Evolutionary conservation across 2,329 filamentous ascomycete genomes (phyloP).

Genomic region (Penicillium sp.): DNA sequence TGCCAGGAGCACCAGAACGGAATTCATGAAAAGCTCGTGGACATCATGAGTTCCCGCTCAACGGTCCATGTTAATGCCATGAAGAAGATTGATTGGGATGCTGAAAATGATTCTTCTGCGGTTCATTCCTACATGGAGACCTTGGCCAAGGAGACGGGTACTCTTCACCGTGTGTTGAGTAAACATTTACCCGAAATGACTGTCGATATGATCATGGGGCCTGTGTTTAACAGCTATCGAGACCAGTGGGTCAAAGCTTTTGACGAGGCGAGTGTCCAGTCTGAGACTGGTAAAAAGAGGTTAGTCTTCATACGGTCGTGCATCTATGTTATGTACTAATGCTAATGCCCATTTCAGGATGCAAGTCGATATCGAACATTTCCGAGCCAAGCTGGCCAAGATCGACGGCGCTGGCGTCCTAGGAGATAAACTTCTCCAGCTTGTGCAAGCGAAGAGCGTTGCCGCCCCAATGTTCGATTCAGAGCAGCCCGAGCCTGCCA

Average conservation of each 20-base stretch:
- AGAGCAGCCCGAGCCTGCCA: neutral
- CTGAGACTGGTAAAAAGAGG: conserved; percentile 69
- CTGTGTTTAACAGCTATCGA: conserved; percentile 79
- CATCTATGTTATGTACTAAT: conserved; percentile 10
- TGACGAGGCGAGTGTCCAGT: conserved; percentile 63
- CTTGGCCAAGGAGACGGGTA: conserved; percentile 80
- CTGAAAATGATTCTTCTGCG: conserved; percentile 43
- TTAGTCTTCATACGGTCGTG: conserved; percentile 43
- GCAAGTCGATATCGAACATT: conserved; percentile 71
- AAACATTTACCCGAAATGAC: conserved; percentile 77
- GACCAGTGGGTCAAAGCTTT: conserved; percentile 75
- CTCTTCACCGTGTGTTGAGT: conserved; percentile 77
- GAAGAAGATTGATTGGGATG: conserved; percentile 73
- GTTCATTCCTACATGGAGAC: conserved; percentile 81
- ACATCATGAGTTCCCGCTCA: conserved; percentile 83
- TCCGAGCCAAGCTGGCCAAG: conserved; percentile 69
- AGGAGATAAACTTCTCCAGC: conserved; percentile 65
- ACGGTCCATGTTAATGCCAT: conserved; percentile 72
- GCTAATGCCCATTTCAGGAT: conserved; percentile 56
- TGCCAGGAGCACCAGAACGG: conserved; percentile 87
- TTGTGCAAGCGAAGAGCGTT: conserved; percentile 41
- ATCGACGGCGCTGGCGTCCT: conserved; percentile 77
- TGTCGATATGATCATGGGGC: conserved; percentile 79
- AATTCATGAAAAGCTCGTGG: conserved; percentile 89
- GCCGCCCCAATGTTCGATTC: conserved; percentile 4